Evolutionary conservation across 192 early-diverging fungal species (phyloP), one percentile per base, ranked within the genome.

Genomic region (Backusella luteola): DNA sequence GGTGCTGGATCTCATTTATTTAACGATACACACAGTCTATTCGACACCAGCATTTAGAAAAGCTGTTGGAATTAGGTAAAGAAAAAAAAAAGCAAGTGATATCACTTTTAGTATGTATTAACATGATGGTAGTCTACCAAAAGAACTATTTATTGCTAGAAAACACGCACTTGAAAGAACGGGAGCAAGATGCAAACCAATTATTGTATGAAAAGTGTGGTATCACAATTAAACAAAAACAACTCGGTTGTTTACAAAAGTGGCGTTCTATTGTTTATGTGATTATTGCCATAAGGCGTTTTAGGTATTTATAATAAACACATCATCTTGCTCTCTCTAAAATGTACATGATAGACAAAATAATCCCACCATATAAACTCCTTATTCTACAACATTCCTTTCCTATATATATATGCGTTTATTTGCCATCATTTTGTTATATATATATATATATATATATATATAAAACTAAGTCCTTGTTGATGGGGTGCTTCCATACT

Each of bases 401-500:
- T n/a, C 15, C 0, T 49, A 46, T 17, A 52, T 21, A 52, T 21
- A 52, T 52, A 49, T 52, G 9, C n/a, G 6, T 56, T 21, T 56
- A 9, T 21, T 53, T 53, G n/a, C 19, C 46, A 19, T 56, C 52
- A 9, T 21, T 56, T 21, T 26, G 32, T 32, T 32, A 32, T 32
- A 32, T 32, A 32, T 32, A 38, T 32, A 32, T 32, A 38, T 32
- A 32, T 32, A 38, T 32, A 32, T 32, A 32, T 32, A 32, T 32
- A 32, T 32, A 32, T 32, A 38, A 38, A 38, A 11, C 38, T 9
- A 59, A 26, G n/a, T 23, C 21, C 56, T 59, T 29, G 56, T 21
- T 44, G 73, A 67, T 6, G 41, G 63, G 17, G 74, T 67, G 46
- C 66, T 66, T 63, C 73, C 74, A 68, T 75, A 75, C 11, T 66